phyloP scores from a whole-genome alignment of 2,329 filamentous ascomycete species.

The Fusarium palustre region DNA sequence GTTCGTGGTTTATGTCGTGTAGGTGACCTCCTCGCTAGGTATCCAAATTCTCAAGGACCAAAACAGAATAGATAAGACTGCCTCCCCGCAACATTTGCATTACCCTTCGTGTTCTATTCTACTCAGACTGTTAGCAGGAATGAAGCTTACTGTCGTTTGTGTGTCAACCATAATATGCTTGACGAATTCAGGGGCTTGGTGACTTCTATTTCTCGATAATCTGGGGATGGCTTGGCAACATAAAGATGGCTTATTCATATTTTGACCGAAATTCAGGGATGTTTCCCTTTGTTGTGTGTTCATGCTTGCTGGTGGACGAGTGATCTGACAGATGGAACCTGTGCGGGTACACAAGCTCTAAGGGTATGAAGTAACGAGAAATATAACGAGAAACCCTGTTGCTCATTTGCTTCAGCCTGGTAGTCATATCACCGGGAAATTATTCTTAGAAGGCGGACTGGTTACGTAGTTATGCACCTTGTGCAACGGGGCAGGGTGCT shows the following conservation, averaged over 20 bases:
- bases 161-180: too few species aligned
- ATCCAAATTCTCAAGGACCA: background rate
- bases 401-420: background rate
- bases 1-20: background rate
- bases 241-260: background rate
- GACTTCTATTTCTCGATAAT: background rate
- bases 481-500: background rate
- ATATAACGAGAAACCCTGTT: background rate
- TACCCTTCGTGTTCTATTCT: background rate
- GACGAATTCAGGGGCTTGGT: background rate
- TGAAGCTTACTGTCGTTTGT: background rate
- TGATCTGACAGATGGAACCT: background rate
- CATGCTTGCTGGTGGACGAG: background rate
- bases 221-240: background rate
- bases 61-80: background rate
- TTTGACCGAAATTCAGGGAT: background rate
- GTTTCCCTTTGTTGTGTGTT: background rate
- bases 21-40: background rate
- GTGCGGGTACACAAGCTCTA: too few species aligned
- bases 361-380: background rate
- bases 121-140: background rate
- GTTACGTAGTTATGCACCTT: background rate
- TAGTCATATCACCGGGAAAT: background rate
- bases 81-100: background rate
- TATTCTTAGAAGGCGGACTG: background rate